Conservation (phyloP, 139 green algal species). For the Tetraselmis striata region DNA sequence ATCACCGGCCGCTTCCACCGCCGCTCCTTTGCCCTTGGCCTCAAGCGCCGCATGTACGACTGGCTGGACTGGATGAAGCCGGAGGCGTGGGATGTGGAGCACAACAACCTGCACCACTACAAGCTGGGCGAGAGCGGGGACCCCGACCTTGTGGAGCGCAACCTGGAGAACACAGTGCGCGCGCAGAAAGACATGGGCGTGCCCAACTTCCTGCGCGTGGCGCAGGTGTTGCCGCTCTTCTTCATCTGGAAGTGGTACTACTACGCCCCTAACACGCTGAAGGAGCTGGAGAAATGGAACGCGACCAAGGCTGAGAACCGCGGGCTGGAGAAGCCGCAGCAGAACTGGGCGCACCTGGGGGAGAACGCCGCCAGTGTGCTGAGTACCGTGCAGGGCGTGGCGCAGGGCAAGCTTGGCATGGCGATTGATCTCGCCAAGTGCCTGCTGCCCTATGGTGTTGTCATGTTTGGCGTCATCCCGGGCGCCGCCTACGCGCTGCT, state of each 20-base stretch:
- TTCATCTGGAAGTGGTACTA: conserved; percentile 33
- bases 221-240: conserved; percentile 8
- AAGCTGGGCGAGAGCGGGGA: conserved; percentile 23
- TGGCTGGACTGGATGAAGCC: conserved; percentile 34
- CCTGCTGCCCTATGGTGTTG: not conserved
- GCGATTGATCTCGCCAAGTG: not conserved
- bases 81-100: conserved; percentile 29
- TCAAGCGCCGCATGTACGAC: conserved; percentile 14
- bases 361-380: conserved; percentile 10
- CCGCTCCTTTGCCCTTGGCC: conserved; percentile 14
- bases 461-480: not conserved
- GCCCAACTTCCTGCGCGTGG: not conserved
- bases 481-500: conserved; percentile 5
- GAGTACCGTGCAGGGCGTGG: conserved; percentile 2
- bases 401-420: conserved; percentile 5
- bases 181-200: not conserved
- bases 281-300: conserved; percentile 14
- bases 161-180: conserved; percentile 9
- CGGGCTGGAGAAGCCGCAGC: not conserved
- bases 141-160: conserved; percentile 28
- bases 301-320: conserved; percentile 8
- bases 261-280: conserved; percentile 31
- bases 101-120: conserved; percentile 36
- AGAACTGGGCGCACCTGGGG: conserved; percentile 13
- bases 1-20: conserved; percentile 25